Base-by-base conservation (phyloP, 495 filamentous ascomycete species). In the Penicillium subrubescens region DNA sequence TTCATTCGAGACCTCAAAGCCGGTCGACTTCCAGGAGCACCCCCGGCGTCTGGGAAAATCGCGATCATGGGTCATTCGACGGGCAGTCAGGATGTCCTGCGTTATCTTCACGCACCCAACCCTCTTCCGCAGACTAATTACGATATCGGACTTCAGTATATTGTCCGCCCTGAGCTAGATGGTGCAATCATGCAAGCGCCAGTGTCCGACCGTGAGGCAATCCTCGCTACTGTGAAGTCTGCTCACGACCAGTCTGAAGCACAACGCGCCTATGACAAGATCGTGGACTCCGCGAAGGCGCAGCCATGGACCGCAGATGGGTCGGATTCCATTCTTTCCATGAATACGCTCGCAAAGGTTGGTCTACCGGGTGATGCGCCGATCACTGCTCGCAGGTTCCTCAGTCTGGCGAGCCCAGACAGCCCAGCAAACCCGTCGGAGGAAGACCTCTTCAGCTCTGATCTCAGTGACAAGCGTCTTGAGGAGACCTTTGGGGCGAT, bases 371-470 rank as follows among this genome's bases (percentile, higher is more conserved):
- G 77, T 8, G 79, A 81, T 2, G 87, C 88, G 17, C 92, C 91
- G 1, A 76, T 82, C 3, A 78, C 68, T 68, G 73, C 73, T 39
- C 70, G 75, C 50, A 72, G 94, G 62, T 94, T 90, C 83, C 71
- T 87, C 31, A 86, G 87, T 60, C 80, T 97, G 25, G 83, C 82
- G 8, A 87, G 83, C 43, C 81, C 82, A 1, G 82, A 83, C 29
- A 80, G 77, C 52, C 76, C 84, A 31, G 69, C 87, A 75, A 63
- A 74, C 33, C 82, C 79, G 6, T 89, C 91, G 14, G 88, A 89
- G 53, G 94, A 99, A 76, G 95, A 98, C 74, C 90, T 90, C 65
- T 99, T 97, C 78, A 92, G 89, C 62, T 90, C 90, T 8, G 92
- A 94, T 73, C 77, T 96, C 51, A 71, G 74, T 0, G 88, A 91